A percentile compares a stretch with the other conserved stretches of the same genome.
These are phyloP conservation scores for Aspergillus sp. DNA, from an alignment of 2,329 filamentous ascomycete species.

Conservation along the genomic window DNA sequence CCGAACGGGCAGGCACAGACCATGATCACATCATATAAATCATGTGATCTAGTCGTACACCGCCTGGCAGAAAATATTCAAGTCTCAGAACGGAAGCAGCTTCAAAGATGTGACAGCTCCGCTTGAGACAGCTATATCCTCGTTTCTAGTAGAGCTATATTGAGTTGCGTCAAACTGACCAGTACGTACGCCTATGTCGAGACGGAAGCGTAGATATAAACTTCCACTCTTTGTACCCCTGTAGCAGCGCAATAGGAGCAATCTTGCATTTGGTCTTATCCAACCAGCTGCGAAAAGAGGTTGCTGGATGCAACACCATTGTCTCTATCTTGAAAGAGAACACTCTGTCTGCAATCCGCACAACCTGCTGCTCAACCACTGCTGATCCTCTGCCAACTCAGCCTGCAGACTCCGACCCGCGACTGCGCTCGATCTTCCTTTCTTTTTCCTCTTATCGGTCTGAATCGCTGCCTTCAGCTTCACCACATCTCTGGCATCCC, in stretches of 20 bases:
- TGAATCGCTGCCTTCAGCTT: slow-evolving; percentile 3
- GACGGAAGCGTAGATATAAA: neutral
- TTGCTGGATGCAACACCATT: slow-evolving; percentile 5
- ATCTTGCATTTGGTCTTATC: neutral
- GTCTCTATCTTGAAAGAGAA: neutral
- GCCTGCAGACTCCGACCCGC: neutral
- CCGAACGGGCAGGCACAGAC: neutral
- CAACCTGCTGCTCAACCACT: neutral
- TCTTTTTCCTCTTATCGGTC: slow-evolving; percentile 7
- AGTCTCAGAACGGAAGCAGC: slow-evolving; percentile 7
- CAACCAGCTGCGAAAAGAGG: neutral
- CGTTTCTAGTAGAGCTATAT: neutral
- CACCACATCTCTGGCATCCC: slow-evolving; percentile 1
- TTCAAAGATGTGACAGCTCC: neutral
- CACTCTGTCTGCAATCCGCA: neutral
- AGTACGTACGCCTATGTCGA: neutral
- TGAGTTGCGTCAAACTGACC: neutral
- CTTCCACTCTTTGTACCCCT: neutral
- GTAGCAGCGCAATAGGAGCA: neutral
- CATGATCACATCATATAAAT: neutral
- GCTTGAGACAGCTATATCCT: neutral
- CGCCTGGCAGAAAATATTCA: slow-evolving; percentile 12
- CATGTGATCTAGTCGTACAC: neutral
- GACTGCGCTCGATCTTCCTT: slow-evolving; percentile 12
- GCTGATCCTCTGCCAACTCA: slow-evolving; percentile 9